phyloP scores from a whole-genome alignment of 2,329 filamentous ascomycete genomes.

The Sporothrix variecibatus region DNA sequence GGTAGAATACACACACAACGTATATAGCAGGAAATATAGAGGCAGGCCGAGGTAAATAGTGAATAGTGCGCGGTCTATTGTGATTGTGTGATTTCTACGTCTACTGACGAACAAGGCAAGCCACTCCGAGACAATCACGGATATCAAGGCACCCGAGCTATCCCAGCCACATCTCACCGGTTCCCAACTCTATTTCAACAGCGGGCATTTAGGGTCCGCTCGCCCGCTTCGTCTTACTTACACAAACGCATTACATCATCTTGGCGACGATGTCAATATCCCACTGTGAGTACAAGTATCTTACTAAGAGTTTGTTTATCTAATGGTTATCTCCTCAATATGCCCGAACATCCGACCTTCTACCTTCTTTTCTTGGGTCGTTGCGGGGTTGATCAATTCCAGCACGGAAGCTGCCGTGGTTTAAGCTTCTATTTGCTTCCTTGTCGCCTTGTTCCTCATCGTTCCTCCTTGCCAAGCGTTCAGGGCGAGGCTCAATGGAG shows the following conservation, averaged over 20 bases:
- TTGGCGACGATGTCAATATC: background rate
- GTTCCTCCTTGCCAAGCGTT: background rate
- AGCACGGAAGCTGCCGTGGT: background rate
- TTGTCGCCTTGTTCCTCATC: background rate
- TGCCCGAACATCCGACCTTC: background rate
- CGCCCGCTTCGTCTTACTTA: background rate
- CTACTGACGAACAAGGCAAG: background rate
- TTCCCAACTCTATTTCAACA: background rate
- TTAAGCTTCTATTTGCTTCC: background rate
- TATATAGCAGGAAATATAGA: background rate
- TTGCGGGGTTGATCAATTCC: background rate
- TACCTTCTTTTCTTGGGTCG: constrained; percentile 6
- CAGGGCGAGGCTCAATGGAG: background rate
- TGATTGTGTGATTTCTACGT: background rate
- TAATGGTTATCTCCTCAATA: background rate
- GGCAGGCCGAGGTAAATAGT: background rate
- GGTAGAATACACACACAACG: no score
- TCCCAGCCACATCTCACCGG: background rate
- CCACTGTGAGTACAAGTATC: background rate
- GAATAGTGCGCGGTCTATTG: background rate
- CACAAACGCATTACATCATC: background rate
- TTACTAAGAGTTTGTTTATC: no score
- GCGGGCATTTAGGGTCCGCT: background rate
- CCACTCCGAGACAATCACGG: background rate
- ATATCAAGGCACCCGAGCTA: background rate